Base-by-base conservation (phyloP, 176 grass and related monocot species). In the Panicum miliaceum region DNA sequence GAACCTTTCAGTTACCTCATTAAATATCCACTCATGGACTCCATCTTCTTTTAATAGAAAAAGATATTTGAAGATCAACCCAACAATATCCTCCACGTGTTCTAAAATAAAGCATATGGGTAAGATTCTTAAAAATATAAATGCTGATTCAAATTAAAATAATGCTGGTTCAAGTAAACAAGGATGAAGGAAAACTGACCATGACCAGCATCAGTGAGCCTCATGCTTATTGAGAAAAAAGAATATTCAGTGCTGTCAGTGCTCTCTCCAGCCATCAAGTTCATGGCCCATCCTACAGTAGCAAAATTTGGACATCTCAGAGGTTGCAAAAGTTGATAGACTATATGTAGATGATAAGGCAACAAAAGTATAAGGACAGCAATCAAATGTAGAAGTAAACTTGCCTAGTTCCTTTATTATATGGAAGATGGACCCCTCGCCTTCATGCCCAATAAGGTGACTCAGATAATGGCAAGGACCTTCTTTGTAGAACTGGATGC, bases 401-500 rank as follows among this genome's bases (percentile, higher is more conserved):
- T 89, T 93, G 65, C 96, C 92, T 90, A 98, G 84, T 89, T 98
- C 89, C 76, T 98, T 98, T 85, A 94, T 91, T 78, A 87, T 81
- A 85, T 90, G 89, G 89, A 95, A 98, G 76, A 98, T 89, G 80
- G 96, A 98, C 42, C 93, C 93, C 84, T 95, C 87, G 63, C 93
- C 93, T 90, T 94, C 89, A 92, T 98, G 93, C 12, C 93, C 91
- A 83, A 98, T 92, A 35, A 98, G 91, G 84, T 98, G 96, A 80
- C 82, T 29, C 20, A 98, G 85, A 66, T 98, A 98, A 72, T 18
- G 74, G 48, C 62, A 84, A 87, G 93, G 91, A 58, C 73, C 85
- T 92, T 98, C 93, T 91, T 94, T 95, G 76, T 98, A 94, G 61
- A 89, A 88, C 0, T 59, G 68, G 64, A 94, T 92, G 69, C 27